A percentile compares a stretch with the other conserved stretches of the same genome.
phyloP scores from a whole-genome alignment of 2,329 filamentous ascomycete species.

The Berkeleyomyces basicola region DNA sequence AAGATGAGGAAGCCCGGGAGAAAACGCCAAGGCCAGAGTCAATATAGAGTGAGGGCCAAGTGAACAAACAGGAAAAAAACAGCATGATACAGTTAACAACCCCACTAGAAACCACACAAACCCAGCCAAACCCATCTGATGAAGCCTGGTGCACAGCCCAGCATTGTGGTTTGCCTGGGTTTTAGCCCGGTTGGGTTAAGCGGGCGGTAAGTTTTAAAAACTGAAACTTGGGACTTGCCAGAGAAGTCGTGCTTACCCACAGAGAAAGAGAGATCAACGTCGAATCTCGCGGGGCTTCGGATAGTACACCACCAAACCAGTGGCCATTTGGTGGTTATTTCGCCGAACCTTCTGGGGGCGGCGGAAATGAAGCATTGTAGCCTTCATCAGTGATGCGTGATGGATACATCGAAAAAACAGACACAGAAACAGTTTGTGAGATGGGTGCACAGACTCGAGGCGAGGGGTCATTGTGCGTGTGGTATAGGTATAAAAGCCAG shows the following conservation, averaged over 20 bases:
- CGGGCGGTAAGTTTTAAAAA: constrained; percentile 1
- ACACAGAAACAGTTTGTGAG: background rate
- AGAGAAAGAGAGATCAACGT: too few relatives aligned
- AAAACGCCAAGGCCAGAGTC: background rate
- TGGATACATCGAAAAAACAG: background rate
- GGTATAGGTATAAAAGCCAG: background rate
- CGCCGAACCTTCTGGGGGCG: background rate
- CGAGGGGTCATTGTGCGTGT: background rate
- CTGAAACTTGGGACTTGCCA: background rate
- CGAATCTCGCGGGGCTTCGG: too few relatives aligned
- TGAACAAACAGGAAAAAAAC: background rate
- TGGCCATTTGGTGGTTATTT: too few relatives aligned
- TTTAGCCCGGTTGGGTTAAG: background rate
- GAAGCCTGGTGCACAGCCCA: background rate
- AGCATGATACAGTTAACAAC: background rate
- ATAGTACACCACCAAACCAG: too few relatives aligned
- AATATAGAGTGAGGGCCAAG: too few relatives aligned
- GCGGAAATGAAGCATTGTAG: background rate
- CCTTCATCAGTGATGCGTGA: background rate
- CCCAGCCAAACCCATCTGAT: background rate
- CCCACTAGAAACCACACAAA: background rate
- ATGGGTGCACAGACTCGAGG: background rate
- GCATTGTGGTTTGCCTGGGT: background rate
- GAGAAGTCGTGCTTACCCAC: background rate
- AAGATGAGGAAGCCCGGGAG: background rate